Base-by-base conservation (phyloP, 179 eudicot genomes). In the Camellia oleifera region DNA sequence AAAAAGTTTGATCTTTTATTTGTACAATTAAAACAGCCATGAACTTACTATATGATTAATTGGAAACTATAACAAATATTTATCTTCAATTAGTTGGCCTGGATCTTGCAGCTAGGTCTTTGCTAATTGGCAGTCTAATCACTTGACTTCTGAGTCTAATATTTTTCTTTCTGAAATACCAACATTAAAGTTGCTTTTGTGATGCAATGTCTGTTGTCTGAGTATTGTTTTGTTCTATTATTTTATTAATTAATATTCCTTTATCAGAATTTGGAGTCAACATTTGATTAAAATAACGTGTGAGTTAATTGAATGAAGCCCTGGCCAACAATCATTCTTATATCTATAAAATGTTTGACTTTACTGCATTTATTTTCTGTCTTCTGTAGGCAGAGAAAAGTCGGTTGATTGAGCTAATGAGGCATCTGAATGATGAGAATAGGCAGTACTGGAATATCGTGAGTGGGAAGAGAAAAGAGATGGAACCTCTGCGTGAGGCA, bases 401-500 rank as follows among this genome's bases (percentile, higher is more conserved):
- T 44, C 81, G 86, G 80, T 73, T 93, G 72, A 77, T 80, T 73
- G 80, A 54, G 48, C 92, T 87, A 83, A 62, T 90, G 79, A 85
- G 72, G 74, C 45, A 90, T 76, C 81, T 91, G 53, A 63, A 46
- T 12, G 89, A 50, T 45, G 96, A 94, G 84, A 91, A 72, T 50
- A 83, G 85, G 74, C 88, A 90, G 74, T 88, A 82, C 69, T 52
- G 84, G 80, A 79, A 77, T 8, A 80, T 83, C 62, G 77, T 91
- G 78, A 89, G 87, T 78, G 97, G 87, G 84, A 94, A 93, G 82
- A 91, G 85, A 78, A 85, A 87, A 79, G 96, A 87, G 82, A 89
- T 92, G 83, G 89, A 86, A 79, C 97, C 98, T 82, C 83, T 91
- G 83, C 90, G 89, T 82, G 87, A 84, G 63, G 95, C 97, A 78